A percentile compares a stretch with the other conserved stretches of the same genome.
phyloP scores from a whole-genome alignment of 2,329 filamentous ascomycete genomes.

The Neofusicoccum parvum region DNA sequence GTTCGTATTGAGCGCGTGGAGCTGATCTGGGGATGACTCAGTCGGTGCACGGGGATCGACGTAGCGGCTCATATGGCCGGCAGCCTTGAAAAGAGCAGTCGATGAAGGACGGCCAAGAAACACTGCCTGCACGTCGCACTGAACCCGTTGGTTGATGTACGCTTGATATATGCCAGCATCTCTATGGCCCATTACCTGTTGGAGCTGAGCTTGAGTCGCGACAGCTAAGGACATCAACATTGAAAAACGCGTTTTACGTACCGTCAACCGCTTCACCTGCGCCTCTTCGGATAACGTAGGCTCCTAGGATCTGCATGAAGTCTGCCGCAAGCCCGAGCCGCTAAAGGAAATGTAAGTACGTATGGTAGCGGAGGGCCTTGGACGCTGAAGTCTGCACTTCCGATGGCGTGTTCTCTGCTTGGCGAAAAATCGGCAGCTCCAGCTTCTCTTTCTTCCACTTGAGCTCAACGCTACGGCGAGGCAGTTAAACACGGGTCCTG shows the following conservation, averaged over 20 bases:
- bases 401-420: not conserved
- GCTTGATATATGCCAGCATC: not conserved
- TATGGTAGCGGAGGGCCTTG: not conserved
- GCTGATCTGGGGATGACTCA: not conserved
- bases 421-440: not conserved
- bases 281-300: not conserved
- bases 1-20: not conserved
- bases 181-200: not conserved
- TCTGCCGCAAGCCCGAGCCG: not conserved
- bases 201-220: not conserved
- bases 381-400: too few species aligned
- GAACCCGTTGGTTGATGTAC: not conserved
- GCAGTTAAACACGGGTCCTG: not conserved
- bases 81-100: not conserved
- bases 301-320: not conserved
- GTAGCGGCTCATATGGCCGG: not conserved
- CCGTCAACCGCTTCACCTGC: not conserved
- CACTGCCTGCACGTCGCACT: not conserved
- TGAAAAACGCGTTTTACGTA: not conserved
- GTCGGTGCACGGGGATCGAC: not conserved
- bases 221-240: not conserved
- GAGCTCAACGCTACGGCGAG: not conserved
- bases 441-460: not conserved
- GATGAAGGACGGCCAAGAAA: not conserved
- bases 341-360: not conserved